Evolutionary conservation across 2,329 filamentous ascomycete genomes (phyloP).

Genomic region (Myriosclerotinia duriaeana): DNA sequence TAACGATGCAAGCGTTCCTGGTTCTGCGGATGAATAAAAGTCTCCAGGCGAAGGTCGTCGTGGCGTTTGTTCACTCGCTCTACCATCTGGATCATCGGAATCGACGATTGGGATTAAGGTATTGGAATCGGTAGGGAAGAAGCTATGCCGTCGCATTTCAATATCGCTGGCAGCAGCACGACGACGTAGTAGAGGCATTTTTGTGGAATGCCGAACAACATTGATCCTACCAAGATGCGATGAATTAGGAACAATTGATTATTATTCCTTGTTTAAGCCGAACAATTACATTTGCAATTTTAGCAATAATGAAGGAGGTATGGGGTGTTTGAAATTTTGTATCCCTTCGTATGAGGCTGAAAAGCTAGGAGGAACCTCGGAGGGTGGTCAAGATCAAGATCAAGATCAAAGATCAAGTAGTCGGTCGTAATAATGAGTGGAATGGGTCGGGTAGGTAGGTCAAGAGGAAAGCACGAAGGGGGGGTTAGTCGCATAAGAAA

Average conservation of each 20-base stretch:
- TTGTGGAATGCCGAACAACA: conserved; percentile 23
- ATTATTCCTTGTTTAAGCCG: conserved; percentile 1
- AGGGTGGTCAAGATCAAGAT: conserved; percentile 7
- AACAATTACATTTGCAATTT: conserved; percentile 17
- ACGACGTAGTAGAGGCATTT: conserved; percentile 39
- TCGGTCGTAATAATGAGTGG: conserved; percentile 2
- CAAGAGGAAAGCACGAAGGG: conserved; percentile 12
- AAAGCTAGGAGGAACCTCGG: conserved; percentile 14
- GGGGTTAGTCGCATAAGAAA: neutral
- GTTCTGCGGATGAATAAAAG: conserved; percentile 29
- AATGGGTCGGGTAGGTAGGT: too few relatives aligned
- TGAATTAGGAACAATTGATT: neutral
- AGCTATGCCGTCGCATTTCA: conserved; percentile 40
- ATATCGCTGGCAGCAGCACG: conserved; percentile 37
- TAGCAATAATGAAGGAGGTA: conserved; percentile 7
- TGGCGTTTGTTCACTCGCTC: conserved; percentile 41
- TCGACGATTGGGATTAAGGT: conserved; percentile 28
- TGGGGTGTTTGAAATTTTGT: conserved; percentile 19
- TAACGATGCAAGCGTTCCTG: conserved; percentile 25
- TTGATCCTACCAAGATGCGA: conserved; percentile 18
- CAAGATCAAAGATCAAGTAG: neutral
- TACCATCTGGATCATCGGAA: conserved; percentile 30
- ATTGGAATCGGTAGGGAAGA: conserved; percentile 31
- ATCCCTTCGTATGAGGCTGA: conserved; percentile 24
- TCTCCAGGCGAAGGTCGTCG: conserved; percentile 37